These are phyloP conservation scores for Papiliotrema laurentii DNA, from an alignment of 1,284 basidiomycete species.

Conservation along the genomic window DNA sequence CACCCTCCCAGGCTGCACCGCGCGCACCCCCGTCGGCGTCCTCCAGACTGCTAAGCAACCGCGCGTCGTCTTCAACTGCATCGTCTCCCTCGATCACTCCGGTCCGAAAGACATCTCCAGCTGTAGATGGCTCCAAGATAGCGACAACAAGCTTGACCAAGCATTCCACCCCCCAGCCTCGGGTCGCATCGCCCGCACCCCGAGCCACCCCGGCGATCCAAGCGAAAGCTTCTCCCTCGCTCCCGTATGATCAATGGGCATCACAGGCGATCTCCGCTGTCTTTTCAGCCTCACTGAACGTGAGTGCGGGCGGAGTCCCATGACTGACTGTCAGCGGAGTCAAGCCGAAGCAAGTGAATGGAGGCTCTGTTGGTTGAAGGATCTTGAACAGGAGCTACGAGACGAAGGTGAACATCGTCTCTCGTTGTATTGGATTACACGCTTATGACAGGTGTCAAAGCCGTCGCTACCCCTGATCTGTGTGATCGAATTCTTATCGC, in stretches of 20 bases:
- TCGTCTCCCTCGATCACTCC: too few species aligned
- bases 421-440: not conserved
- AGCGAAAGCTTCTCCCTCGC: conserved; percentile 3
- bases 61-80: not conserved
- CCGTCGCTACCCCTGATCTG: conserved; percentile 34
- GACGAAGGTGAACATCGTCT: conserved; percentile 53
- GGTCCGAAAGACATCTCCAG: too few species aligned
- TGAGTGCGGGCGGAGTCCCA: conserved; percentile 45
- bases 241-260: conserved; percentile 67
- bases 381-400: conserved; percentile 64
- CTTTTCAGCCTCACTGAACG: conserved; percentile 74
- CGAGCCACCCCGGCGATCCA: not conserved
- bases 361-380: conserved; percentile 78
- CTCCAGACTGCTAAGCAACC: not conserved
- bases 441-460: conserved; percentile 21
- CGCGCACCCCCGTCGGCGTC: not conserved
- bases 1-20: conserved; percentile 2
- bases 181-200: not conserved
- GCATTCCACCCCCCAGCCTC: not conserved
- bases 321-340: conserved; percentile 1
- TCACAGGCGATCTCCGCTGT: conserved; percentile 62
- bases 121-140: too few species aligned
- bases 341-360: conserved; percentile 66
- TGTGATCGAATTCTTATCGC: conserved; percentile 69
- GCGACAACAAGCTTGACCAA: not conserved